Evolutionary conservation across 768 basidiomycete species (phyloP), one percentile per base, ranked within the genome.

Genomic region (Termitomyces sp.): DNA sequence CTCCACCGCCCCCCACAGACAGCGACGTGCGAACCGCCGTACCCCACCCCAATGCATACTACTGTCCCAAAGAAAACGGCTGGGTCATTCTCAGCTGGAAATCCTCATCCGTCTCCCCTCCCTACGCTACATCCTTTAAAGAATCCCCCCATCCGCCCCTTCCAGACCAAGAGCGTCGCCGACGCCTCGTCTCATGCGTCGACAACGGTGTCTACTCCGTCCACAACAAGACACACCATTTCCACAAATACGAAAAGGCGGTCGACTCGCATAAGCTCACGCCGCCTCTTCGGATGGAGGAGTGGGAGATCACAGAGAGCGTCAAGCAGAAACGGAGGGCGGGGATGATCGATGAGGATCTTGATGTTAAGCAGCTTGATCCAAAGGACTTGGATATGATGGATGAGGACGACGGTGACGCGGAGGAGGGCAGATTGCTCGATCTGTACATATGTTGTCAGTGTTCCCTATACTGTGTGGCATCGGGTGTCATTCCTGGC

Each of bases 391-490:
- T 67, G 7, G 74, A 74, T n/a, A 46, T 61, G 23, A 58, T 70
- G 53, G 73, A 70, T 55, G 73, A 73, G 18, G 74, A 69, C 55
- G 61, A 64, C 50, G 71, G 67, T 59, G 72, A 73, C n/a, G 72
- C 75, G 16, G 61, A 68, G 40, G 78, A 80, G 63, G 85, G 82
- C 26, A 82, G 79, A 59, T 70, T 89, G 32, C 74, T 93, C 44
- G 90, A 93, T 70, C 77, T 93, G 32, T 93, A 89, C 67, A 75
- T 92, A 48, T 94, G 92, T 69, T 93, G 92, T 67, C 91, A 92
- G 67, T 94, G 92, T 70, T 86, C 85, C 26, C 72, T 88, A 62
- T 89, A 87, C 67, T 84, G 87, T 64, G 77, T 91, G 41, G 86
- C 82, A 1, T 90, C 88, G 26, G 78, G 81, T 16, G 74, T 87